Evolutionary conservation across 2,329 filamentous ascomycete species (phyloP), one percentile per base, ranked within the genome.

Genomic region (Neopestalotiopsis sp.): DNA sequence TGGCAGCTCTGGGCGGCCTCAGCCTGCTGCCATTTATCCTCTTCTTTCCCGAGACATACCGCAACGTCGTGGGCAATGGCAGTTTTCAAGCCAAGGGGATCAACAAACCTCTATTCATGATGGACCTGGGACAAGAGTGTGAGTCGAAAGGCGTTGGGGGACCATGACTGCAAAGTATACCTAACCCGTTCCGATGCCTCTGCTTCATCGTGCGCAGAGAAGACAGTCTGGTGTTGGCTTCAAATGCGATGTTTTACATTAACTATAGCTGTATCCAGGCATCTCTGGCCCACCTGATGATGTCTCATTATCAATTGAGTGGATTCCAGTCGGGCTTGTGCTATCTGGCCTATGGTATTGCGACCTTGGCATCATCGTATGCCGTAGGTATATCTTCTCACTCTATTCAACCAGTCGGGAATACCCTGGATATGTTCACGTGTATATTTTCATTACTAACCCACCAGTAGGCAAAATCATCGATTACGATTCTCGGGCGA

Each of bases 11-110:
- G 4, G 57, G 60, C n/a, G 67, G 69, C 12, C 40, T 60, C 4
- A 57, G 66, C 38, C 60, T 68, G 12, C 4, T 72, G 5, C 20
- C 58, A 9, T 24, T 72, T 4, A 1, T 62, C 24, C 14, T 72
- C 2, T 69, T 70, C 14, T 64, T 70, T 5, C 69, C 69, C 3
- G 70, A 72, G 17, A 69, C 69, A 9, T 38, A 58, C 14, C 34
- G 70, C 4, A 67, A 68, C 3, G 52, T 70, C 2, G 70, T 72
- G 7, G 65, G 70, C 1, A 66, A 71, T 52, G 69, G 70, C 42
- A 49, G 42, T n/a, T 1, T 49, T 49, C 42, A n/a, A 49, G 42
- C 42, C 42, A 49, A 49, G 14, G 42, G 42, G 42, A 5, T n/a
- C 12, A 49, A 49, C 12, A 49, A 49, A n/a, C 42, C 42, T n/a